Percentiles rank a stretch among this genome's conserved stretches.
Evolutionary conservation across 176 grass and related monocot genomes (phyloP).

Genomic region (Melocanna baccifera): DNA sequence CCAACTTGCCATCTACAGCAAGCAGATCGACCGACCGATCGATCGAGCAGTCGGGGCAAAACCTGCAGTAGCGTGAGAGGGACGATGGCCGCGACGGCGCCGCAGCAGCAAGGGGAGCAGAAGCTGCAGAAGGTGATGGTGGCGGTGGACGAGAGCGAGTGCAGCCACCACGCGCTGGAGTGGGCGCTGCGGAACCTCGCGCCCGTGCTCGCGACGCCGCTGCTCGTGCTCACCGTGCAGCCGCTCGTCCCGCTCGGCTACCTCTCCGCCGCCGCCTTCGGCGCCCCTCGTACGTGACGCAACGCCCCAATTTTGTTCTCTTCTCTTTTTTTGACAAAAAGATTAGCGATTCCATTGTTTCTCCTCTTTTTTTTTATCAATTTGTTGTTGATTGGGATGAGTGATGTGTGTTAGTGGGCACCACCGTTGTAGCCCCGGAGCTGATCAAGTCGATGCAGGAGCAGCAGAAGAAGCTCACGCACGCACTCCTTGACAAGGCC

Average conservation of each 20-base stretch:
- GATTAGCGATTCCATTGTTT: too few species aligned
- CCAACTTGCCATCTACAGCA: not conserved
- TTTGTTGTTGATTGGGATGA: not conserved
- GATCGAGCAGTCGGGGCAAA: not conserved
- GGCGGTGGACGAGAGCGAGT: slow-evolving; percentile 62
- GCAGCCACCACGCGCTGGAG: slow-evolving; percentile 47
- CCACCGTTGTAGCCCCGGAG: slow-evolving; percentile 38
- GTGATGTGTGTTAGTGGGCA: slow-evolving; percentile 22
- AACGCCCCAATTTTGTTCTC: not conserved
- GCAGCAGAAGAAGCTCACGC: slow-evolving; percentile 50
- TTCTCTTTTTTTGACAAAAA: not conserved
- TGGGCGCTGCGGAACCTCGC: slow-evolving; percentile 47
- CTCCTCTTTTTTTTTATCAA: not conserved
- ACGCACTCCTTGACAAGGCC: slow-evolving; percentile 49
- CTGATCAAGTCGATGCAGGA: slow-evolving; percentile 54
- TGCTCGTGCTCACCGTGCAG: slow-evolving; percentile 53
- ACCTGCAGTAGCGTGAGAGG: not conserved
- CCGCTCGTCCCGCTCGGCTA: slow-evolving; percentile 26
- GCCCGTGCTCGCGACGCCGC: slow-evolving; percentile 27
- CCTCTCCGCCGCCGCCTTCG: slow-evolving; percentile 38
- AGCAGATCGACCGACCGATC: not conserved
- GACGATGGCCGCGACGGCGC: not conserved
- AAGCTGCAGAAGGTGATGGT: slow-evolving; percentile 50
- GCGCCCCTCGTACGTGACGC: slow-evolving; percentile 23
- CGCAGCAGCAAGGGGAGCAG: not conserved